Evolutionary conservation across 805 yeast species (phyloP), one percentile per base, ranked within the genome.

Genomic region (Candida jianshihensis): DNA sequence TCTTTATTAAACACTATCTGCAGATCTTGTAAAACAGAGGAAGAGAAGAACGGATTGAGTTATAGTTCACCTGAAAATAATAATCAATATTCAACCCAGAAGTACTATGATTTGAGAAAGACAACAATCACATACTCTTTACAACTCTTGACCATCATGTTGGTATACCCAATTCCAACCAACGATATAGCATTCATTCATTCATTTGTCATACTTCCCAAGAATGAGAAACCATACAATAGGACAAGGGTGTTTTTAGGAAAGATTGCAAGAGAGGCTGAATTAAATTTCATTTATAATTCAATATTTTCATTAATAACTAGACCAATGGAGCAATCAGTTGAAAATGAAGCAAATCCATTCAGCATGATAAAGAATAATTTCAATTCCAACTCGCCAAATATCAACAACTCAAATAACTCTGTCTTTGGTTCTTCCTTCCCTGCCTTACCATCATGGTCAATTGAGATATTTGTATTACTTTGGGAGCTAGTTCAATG

Each of bases 401-500:
- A 33, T 11, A n/a, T 40, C 48, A n/a, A 19, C 37, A 18, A 31
- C 41, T 32, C 39, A 9, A 25, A 26, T 17, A 13, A 28, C 15
- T 32, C 18, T 15, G 15, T 16, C 18, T 38, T 13, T 38, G 45
- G 31, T 41, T 53, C 60, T 31, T 46, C 63, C 36, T 31, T 66
- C 40, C 60, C 74, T 31, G 42, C 59, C 43, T 34, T 66, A 39
- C 57, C 71, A 5, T 48, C 68, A 15, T 66, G 88, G 80, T 55
- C 76, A 2, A 60, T 67, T 4, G 89, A 81, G 49, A 52, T 73
- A n/a, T 57, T 75, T 6, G 68, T 81, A 53, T 53, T 89, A 8
- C 46, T 83, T 13, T 85, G 95, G 84, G 95, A 84, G 48, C 59
- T 87, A 30, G 59, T 75, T 24, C 90, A 85, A 51, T 78, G 87